Conservation (phyloP, 345 rosid genomes). For the Carallia brachiata region DNA sequence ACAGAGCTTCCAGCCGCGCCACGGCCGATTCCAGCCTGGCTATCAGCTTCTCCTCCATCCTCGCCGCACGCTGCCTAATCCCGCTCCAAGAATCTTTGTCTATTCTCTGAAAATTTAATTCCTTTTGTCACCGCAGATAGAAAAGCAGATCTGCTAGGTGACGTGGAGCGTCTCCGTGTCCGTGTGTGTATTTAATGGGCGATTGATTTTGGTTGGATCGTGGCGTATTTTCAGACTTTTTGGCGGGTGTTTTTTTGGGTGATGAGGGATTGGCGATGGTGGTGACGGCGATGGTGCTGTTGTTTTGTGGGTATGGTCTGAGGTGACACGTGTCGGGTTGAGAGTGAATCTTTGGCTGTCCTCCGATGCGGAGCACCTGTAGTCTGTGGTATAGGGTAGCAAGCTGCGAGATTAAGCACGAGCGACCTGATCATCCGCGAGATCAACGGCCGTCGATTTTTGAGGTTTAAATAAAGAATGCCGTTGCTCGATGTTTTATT, state of each 20-base stretch:
- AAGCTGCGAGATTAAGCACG: too few relatives aligned
- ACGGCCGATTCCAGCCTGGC: conserved; percentile 83
- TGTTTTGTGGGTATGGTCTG: neutral
- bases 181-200: neutral
- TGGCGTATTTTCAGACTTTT: conserved; percentile 9
- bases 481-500: too few relatives aligned
- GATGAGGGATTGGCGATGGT: conserved; percentile 7
- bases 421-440: too few relatives aligned
- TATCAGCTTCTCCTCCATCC: conserved; percentile 78
- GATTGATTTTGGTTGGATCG: conserved; percentile 11
- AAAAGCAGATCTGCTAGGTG: conserved; percentile 22
- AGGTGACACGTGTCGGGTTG: conserved; percentile 36
- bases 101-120: too few relatives aligned
- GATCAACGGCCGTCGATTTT: too few relatives aligned
- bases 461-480: too few relatives aligned
- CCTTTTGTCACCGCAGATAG: neutral
- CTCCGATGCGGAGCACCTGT: too few relatives aligned
- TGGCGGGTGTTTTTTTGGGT: conserved; percentile 15
- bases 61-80: neutral
- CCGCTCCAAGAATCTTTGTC: too few relatives aligned
- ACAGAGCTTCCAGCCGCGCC: conserved; percentile 61
- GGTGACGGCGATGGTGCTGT: too few relatives aligned
- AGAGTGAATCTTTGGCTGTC: conserved; percentile 15
- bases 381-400: too few relatives aligned
- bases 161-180: neutral